phyloP scores from a whole-genome alignment of 2,329 filamentous ascomycete species.

The Hymenoscyphus occultus region DNA sequence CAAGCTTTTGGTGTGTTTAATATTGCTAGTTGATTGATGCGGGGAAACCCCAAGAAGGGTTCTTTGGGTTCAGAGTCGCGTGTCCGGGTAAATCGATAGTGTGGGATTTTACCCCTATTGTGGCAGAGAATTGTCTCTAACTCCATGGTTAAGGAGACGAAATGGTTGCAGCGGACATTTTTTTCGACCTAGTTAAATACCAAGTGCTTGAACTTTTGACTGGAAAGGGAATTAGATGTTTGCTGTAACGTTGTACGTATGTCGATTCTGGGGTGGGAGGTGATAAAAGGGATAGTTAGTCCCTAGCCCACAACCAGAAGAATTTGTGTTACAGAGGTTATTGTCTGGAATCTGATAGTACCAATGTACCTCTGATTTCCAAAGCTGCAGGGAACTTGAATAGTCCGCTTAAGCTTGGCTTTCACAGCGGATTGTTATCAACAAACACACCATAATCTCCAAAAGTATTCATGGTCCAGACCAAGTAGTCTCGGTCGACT shows the following conservation, averaged over 20 bases:
- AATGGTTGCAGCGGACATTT: background rate
- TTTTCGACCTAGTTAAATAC: background rate
- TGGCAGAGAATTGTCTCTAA: conserved; percentile 5
- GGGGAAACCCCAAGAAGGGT: conserved; percentile 13
- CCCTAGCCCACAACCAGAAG: background rate
- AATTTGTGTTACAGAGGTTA: no score
- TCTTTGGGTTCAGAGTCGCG: conserved; percentile 13
- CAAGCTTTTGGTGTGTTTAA: conserved; percentile 10
- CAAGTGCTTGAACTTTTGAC: background rate
- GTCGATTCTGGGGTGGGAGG: background rate
- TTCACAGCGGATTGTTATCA: background rate
- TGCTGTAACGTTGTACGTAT: background rate
- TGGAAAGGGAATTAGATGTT: background rate
- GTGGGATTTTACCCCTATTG: background rate
- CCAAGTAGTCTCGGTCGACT: background rate
- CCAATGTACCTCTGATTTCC: no score
- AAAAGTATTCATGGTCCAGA: background rate
- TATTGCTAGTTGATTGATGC: conserved; percentile 17
- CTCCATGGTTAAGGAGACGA: conserved; percentile 3
- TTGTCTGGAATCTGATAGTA: no score
- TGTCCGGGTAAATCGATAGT: conserved; percentile 14
- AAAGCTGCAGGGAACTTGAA: no score
- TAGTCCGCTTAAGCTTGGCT: background rate
- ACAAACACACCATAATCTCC: background rate
- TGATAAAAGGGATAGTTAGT: background rate